A percentile compares a stretch with the other conserved stretches of the same genome.
Conservation (phyloP, 257 asterid species). For the Plantago major region DNA sequence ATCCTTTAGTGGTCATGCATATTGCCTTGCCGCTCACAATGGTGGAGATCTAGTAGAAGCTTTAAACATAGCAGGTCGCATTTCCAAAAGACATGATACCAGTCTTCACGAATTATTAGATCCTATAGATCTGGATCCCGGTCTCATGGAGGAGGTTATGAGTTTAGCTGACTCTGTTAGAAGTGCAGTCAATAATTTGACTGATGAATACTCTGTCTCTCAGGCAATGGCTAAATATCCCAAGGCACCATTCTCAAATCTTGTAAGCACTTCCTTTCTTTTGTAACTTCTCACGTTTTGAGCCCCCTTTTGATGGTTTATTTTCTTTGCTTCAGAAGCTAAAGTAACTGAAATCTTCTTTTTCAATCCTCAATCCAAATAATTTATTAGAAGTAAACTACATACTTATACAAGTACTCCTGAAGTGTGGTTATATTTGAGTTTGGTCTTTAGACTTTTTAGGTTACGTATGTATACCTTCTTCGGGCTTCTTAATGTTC, state of each 20-base stretch:
- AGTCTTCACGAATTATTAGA: constrained; percentile 56
- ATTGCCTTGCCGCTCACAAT: constrained; percentile 70
- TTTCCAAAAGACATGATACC: constrained; percentile 43
- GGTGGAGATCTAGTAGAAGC: constrained; percentile 86
- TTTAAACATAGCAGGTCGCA: constrained; percentile 47
- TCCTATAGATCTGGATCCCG: constrained; percentile 32
- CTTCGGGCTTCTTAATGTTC: too few relatives aligned
- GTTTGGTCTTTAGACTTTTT: too few relatives aligned
- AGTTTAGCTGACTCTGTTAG: constrained; percentile 56
- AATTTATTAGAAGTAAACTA: not conserved
- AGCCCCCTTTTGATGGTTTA: not conserved
- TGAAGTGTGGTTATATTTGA: too few relatives aligned
- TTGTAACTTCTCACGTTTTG: not conserved
- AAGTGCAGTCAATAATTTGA: constrained; percentile 49
- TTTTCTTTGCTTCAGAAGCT: not conserved
- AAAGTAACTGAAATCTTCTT: constrained; percentile 8
- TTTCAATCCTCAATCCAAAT: not conserved
- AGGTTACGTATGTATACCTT: too few relatives aligned
- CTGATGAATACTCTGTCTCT: constrained; percentile 63
- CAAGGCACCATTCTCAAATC: constrained; percentile 75
- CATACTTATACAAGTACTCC: too few relatives aligned
- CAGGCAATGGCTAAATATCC: constrained; percentile 81
- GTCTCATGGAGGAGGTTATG: constrained; percentile 36
- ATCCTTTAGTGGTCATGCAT: constrained; percentile 72
- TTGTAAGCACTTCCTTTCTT: constrained; percentile 43